A percentile compares a stretch with the other conserved stretches of the same genome.
These are phyloP conservation scores for Yarrowia alimentaria DNA, from an alignment of 805 yeast genomes.

Conservation along the genomic window DNA sequence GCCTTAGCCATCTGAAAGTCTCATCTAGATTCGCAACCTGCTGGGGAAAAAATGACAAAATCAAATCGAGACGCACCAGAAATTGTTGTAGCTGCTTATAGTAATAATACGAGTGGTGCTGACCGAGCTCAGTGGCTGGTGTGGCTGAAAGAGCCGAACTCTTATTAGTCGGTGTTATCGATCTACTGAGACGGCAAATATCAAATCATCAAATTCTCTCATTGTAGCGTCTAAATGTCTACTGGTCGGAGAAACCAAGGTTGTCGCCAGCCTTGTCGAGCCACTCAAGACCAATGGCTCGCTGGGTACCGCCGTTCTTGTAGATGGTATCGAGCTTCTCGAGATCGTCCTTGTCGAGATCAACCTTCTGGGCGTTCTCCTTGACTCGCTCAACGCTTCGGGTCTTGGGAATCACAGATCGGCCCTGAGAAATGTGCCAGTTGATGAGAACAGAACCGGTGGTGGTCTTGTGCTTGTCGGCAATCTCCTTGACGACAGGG, in stretches of 20 bases:
- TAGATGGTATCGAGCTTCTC: slow-evolving; percentile 31
- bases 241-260: not conserved
- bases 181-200: too few species aligned
- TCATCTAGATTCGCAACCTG: too few species aligned
- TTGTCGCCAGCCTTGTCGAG: slow-evolving; percentile 18
- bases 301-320: not conserved
- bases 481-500: slow-evolving; percentile 54
- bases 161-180: too few species aligned
- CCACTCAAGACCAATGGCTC: slow-evolving; percentile 17
- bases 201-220: too few species aligned
- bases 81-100: too few species aligned
- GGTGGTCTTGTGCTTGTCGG: slow-evolving; percentile 51
- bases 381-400: slow-evolving; percentile 61
- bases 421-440: slow-evolving; percentile 49
- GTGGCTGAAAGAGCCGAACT: too few species aligned
- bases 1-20: too few species aligned
- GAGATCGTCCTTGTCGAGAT: slow-evolving; percentile 47
- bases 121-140: too few species aligned
- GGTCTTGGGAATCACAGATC: slow-evolving; percentile 67
- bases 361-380: slow-evolving; percentile 43
- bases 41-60: too few species aligned
- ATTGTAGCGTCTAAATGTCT: too few species aligned
- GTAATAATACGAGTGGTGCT: too few species aligned
- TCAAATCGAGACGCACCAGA: too few species aligned
- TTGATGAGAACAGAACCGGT: slow-evolving; percentile 38